Conservation (phyloP, 768 basidiomycete species). For the Hericium alpestre region DNA sequence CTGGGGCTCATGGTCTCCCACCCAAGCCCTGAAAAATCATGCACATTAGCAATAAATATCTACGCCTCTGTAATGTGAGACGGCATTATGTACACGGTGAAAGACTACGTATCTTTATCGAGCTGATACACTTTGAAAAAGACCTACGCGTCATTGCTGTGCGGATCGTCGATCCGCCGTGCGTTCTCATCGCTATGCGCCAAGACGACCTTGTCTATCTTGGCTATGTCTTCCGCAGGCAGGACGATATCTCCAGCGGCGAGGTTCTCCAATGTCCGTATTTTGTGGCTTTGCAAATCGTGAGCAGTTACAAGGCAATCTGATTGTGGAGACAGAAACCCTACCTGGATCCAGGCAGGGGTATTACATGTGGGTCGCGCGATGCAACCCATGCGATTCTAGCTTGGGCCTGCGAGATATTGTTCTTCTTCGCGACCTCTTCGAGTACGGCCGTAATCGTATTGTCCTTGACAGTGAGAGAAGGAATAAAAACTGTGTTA, state of each 20-base stretch:
- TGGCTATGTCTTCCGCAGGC: neutral
- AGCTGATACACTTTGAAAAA: no score
- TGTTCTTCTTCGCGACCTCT: slow-evolving; percentile 30
- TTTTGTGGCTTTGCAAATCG: neutral
- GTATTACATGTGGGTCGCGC: slow-evolving; percentile 28
- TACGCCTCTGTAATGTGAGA: no score
- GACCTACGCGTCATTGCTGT: neutral
- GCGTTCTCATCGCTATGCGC: neutral
- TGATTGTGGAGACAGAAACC: neutral
- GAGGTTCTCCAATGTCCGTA: neutral
- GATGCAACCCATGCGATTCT: slow-evolving; percentile 26
- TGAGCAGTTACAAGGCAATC: neutral
- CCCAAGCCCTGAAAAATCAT: no score
- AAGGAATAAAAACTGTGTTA: no score
- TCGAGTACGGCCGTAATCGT: slow-evolving; percentile 29
- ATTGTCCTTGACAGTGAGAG: slow-evolving; percentile 18
- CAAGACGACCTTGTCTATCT: neutral
- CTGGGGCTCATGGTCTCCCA: no score
- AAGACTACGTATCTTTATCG: no score
- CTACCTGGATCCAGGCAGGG: slow-evolving; percentile 30
- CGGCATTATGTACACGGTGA: no score
- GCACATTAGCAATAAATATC: no score
- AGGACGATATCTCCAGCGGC: neutral
- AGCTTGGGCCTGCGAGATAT: slow-evolving; percentile 27
- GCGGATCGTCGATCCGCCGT: neutral